Evolutionary conservation across 2,329 filamentous ascomycete genomes (phyloP).

Genomic region (Calycina herbarum): DNA sequence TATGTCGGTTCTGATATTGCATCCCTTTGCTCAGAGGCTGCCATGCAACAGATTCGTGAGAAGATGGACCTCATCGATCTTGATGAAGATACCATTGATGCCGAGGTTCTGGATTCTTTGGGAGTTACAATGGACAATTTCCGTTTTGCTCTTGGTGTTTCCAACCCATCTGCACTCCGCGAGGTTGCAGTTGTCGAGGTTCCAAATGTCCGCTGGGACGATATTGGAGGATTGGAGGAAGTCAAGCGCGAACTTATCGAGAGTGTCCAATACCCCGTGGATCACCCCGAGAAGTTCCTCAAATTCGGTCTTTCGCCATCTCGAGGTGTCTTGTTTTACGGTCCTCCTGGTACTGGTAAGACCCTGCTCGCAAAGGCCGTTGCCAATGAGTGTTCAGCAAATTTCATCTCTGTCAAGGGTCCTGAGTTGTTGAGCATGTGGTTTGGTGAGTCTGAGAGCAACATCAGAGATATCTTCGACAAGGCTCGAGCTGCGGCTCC

Average conservation of each 20-base stretch:
- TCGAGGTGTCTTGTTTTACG: constrained; percentile 97
- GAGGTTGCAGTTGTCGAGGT: constrained; percentile 99
- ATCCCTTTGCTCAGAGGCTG: constrained; percentile 96
- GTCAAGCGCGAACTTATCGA: constrained; percentile 99
- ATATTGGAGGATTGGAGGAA: constrained; percentile 95
- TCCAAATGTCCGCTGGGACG: constrained; percentile 98
- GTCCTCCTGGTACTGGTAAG: constrained; percentile 99
- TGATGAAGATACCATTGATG: constrained; percentile 98
- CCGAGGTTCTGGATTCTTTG: constrained; percentile 95
- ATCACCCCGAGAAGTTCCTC: constrained; percentile 99
- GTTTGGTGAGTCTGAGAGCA: constrained; percentile 99
- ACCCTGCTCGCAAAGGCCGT: constrained; percentile 99
- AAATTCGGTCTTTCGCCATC: constrained; percentile 99
- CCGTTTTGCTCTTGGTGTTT: constrained; percentile 95
- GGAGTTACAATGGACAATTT: constrained; percentile 99
- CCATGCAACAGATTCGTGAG: constrained; percentile 99
- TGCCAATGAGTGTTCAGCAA: constrained; percentile 98
- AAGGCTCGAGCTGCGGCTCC: constrained; percentile 97
- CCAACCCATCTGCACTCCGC: constrained; percentile 96
- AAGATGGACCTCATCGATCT: constrained; percentile 99
- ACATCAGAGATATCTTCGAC: constrained; percentile 99
- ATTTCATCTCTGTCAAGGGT: constrained; percentile 99
- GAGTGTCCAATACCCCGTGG: constrained; percentile 97
- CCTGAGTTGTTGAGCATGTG: constrained; percentile 99
- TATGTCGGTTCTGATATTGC: constrained; percentile 99